A percentile compares a stretch with the other conserved stretches of the same genome.
Evolutionary conservation across 2,329 filamentous ascomycete species (phyloP).

Genomic region (Hypocreales sp.): DNA sequence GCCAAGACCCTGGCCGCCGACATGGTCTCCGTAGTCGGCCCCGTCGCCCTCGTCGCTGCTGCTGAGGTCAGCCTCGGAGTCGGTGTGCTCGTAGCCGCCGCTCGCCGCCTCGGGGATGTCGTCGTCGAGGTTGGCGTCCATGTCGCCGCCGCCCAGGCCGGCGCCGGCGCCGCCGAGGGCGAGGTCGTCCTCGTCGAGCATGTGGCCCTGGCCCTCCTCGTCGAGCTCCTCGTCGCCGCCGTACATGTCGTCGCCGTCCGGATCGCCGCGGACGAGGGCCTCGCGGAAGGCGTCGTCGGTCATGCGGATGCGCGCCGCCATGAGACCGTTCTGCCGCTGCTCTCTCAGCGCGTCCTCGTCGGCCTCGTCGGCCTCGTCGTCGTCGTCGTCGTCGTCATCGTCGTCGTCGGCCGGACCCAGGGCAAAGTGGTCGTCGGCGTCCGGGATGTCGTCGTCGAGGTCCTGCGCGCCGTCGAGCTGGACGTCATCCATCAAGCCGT

Average conservation of each 20-base stretch:
- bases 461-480: constrained; percentile 43
- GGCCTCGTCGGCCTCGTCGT: constrained; percentile 22
- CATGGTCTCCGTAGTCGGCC: constrained; percentile 6
- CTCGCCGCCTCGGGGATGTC: constrained; percentile 51
- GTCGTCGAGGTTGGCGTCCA: constrained; percentile 56
- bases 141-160: constrained; percentile 19
- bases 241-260: constrained; percentile 32
- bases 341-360: constrained; percentile 22
- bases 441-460: constrained; percentile 60
- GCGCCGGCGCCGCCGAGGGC: constrained; percentile 8
- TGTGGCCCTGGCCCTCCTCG: constrained; percentile 39
- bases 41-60: constrained; percentile 27
- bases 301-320: constrained; percentile 35
- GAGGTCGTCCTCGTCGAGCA: constrained; percentile 50
- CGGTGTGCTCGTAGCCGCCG: constrained; percentile 61
- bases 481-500: constrained; percentile 35
- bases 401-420: constrained; percentile 28
- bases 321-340: constrained; percentile 31
- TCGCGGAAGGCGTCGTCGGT: constrained; percentile 47
- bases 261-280: constrained; percentile 35
- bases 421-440: constrained; percentile 39
- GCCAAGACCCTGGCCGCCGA: constrained; percentile 15
- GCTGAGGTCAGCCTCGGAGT: constrained; percentile 50
- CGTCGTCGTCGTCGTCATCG: constrained; percentile 23
- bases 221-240: constrained; percentile 37